Evolutionary conservation across 1,139 yeast species (phyloP).

Genomic region (Saccharomycopsis hybrid): DNA sequence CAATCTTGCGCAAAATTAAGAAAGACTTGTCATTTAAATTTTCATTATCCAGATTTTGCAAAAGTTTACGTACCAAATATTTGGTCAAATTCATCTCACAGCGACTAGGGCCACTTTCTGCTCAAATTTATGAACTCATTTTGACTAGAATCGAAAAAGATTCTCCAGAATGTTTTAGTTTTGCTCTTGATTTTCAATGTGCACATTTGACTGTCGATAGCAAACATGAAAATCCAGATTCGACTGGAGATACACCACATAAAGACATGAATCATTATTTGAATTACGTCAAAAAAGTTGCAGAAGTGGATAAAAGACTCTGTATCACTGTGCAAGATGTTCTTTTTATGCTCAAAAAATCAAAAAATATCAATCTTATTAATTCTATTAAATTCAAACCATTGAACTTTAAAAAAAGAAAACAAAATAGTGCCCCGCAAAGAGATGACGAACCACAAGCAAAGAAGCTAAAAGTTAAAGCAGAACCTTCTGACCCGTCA

Average conservation of each 20-base stretch:
- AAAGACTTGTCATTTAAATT: constrained; percentile 51
- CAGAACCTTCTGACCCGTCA: background rate
- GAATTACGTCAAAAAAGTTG: constrained; percentile 17
- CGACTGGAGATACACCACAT: constrained; percentile 9
- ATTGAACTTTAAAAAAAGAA: constrained; percentile 1
- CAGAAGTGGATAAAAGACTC: constrained; percentile 21
- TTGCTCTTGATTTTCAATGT: constrained; percentile 9
- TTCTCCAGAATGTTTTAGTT: constrained; percentile 33
- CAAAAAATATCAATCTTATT: constrained; percentile 6
- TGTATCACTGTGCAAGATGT: constrained; percentile 18
- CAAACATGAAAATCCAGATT: background rate
- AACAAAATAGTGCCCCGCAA: background rate
- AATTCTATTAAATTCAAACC: constrained; percentile 14
- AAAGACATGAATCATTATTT: constrained; percentile 15
- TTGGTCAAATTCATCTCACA: constrained; percentile 58
- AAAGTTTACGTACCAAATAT: constrained; percentile 58
- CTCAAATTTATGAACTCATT: constrained; percentile 57
- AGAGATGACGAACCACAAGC: background rate
- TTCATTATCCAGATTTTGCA: constrained; percentile 61
- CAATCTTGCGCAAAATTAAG: constrained; percentile 32
- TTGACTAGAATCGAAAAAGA: constrained; percentile 53
- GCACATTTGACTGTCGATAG: constrained; percentile 2
- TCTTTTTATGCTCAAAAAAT: constrained; percentile 2
- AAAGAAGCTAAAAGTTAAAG: constrained; percentile 13
- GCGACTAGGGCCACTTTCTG: constrained; percentile 63